Evolutionary conservation across 163 green algal genomes (phyloP).

Genomic region (Chlorella variabilis): DNA sequence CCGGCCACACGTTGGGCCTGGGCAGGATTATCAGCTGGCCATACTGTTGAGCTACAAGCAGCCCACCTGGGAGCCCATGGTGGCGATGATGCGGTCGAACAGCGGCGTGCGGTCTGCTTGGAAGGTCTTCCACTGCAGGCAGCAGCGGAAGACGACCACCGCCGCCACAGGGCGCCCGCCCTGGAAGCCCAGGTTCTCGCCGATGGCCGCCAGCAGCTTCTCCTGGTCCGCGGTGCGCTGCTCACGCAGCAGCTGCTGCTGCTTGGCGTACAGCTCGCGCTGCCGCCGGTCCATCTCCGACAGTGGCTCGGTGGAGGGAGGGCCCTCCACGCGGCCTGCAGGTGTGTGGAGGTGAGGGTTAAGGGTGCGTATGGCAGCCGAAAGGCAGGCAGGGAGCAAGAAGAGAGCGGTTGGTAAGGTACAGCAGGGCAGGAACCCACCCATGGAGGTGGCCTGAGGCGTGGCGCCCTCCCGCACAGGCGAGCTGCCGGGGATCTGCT

Average conservation of each 20-base stretch:
- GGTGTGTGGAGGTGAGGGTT: too few relatives aligned
- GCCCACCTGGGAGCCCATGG: constrained; percentile 56
- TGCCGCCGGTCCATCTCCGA: constrained; percentile 78
- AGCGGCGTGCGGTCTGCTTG: constrained; percentile 88
- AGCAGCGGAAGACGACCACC: constrained; percentile 89
- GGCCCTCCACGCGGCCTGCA: constrained; percentile 16
- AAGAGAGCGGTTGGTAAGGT: too few relatives aligned
- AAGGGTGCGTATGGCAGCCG: too few relatives aligned
- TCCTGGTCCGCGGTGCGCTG: constrained; percentile 87
- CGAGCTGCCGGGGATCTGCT: constrained; percentile 33
- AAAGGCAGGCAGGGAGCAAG: not conserved
- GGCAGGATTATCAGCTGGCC: too few relatives aligned
- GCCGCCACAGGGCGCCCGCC: constrained; percentile 81
- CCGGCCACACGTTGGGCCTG: too few relatives aligned
- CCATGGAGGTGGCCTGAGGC: constrained; percentile 15
- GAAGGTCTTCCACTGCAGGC: constrained; percentile 92
- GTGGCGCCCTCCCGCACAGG: constrained; percentile 11
- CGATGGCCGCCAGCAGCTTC: constrained; percentile 74
- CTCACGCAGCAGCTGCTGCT: constrained; percentile 80
- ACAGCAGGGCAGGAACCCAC: not conserved
- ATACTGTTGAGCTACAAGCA: too few relatives aligned
- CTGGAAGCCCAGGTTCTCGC: constrained; percentile 78
- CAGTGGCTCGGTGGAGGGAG: constrained; percentile 26
- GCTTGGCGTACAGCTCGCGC: constrained; percentile 77
- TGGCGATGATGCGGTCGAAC: constrained; percentile 90